Conservation (phyloP, 2,329 filamentous ascomycete genomes). For the Fusarium armeniacum region DNA sequence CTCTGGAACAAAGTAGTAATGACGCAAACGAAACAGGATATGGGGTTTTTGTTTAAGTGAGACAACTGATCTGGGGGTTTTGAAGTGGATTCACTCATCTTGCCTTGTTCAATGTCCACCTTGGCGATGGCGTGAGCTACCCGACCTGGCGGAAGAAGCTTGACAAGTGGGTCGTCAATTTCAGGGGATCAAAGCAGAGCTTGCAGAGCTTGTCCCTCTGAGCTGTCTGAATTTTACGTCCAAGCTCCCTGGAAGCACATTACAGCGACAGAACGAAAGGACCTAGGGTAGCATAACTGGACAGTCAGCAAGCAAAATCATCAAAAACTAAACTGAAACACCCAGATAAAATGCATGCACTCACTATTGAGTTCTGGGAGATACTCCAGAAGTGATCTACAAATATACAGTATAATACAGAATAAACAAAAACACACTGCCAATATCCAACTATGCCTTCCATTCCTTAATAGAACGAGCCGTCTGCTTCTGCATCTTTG, state of each 20-base stretch:
- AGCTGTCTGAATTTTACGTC: background rate
- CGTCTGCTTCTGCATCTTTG: conserved; percentile 9
- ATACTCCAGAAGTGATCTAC: background rate
- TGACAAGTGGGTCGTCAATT: conserved; percentile 2
- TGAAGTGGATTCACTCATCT: conserved; percentile 10
- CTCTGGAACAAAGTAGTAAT: background rate
- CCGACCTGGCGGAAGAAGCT: background rate
- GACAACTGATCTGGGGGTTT: background rate
- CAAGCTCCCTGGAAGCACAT: background rate
- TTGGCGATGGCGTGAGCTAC: background rate
- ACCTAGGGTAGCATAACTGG: background rate
- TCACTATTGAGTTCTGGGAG: rapidly evolving
- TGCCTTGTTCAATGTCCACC: background rate
- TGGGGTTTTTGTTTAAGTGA: background rate
- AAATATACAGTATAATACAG: background rate
- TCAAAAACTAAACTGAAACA: too few relatives aligned
- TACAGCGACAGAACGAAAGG: background rate
- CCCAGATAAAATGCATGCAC: too few relatives aligned
- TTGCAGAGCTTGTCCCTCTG: background rate
- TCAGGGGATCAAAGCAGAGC: background rate
- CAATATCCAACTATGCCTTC: background rate
- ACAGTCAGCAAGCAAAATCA: background rate
- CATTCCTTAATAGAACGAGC: background rate
- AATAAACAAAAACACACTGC: rapidly evolving
- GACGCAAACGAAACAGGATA: conserved; percentile 9